A percentile compares a stretch with the other conserved stretches of the same genome.
These are phyloP conservation scores for Hypoxylon fuscum DNA, from an alignment of 495 filamentous ascomycete genomes.

Conservation along the genomic window DNA sequence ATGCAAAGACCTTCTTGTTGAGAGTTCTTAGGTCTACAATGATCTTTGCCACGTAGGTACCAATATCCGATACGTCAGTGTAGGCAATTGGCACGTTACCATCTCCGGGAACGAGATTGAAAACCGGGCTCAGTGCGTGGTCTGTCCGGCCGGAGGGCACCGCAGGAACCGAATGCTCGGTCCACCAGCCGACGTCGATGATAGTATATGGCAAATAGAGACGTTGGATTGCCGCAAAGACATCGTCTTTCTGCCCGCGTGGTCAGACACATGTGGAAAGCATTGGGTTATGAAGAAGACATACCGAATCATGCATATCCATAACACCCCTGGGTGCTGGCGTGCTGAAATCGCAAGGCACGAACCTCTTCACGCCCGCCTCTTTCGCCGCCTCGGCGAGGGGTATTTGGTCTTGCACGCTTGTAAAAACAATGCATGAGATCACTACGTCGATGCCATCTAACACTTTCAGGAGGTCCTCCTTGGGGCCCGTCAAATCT, in stretches of 20 bases:
- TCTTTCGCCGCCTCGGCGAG: constrained; percentile 64
- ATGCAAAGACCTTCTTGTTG: constrained; percentile 65
- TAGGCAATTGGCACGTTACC: constrained; percentile 59
- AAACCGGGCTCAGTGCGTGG: constrained; percentile 56
- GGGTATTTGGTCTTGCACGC: constrained; percentile 56
- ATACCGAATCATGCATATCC: constrained; percentile 58
- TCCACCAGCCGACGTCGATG: constrained; percentile 71
- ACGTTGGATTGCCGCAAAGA: constrained; percentile 64
- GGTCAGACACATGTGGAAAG: constrained; percentile 7
- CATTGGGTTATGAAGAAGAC: constrained; percentile 16
- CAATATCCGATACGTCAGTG: constrained; percentile 65
- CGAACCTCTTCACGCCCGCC: constrained; percentile 65
- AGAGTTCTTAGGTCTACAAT: constrained; percentile 64
- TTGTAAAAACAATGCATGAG: constrained; percentile 54
- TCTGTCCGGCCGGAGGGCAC: constrained; percentile 64
- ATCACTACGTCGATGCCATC: constrained; percentile 63
- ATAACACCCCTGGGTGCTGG: constrained; percentile 58
- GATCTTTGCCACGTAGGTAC: constrained; percentile 64
- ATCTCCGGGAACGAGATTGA: constrained; percentile 60
- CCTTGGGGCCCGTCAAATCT: constrained; percentile 57
- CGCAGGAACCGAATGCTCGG: constrained; percentile 60
- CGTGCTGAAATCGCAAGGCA: constrained; percentile 65
- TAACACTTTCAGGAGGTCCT: constrained; percentile 54
- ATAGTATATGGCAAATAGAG: constrained; percentile 66
- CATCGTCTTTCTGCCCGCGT: constrained; percentile 59